Conservation (phyloP, 1,139 yeast genomes). For the Nakaseomyces glabratus region DNA sequence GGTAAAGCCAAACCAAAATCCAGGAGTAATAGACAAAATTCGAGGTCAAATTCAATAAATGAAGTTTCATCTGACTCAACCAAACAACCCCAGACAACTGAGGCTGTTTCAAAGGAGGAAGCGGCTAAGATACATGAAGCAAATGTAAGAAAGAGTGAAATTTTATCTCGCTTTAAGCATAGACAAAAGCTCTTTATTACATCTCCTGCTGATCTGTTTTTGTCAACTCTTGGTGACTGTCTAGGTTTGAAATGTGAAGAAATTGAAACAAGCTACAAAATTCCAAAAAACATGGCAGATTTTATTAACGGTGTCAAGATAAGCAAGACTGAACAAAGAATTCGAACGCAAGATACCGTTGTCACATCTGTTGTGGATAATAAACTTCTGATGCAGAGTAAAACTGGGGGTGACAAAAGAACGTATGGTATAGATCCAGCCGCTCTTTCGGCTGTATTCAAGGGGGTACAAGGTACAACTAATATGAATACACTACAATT, state of each 20-base stretch:
- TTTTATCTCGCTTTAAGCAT: conserved; percentile 29
- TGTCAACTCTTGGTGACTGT: conserved; percentile 29
- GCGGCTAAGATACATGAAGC: conserved; percentile 24
- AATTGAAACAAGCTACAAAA: conserved; percentile 22
- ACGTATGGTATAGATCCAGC: conserved; percentile 4
- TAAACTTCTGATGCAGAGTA: conserved; percentile 26
- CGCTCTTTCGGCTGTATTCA: conserved; percentile 13
- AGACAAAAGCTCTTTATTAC: conserved; percentile 28
- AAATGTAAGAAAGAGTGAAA: conserved; percentile 26
- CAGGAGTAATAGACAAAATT: background rate
- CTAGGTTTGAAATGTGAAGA: conserved; percentile 26
- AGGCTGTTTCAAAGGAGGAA: conserved; percentile 14
- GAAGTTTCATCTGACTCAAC: background rate
- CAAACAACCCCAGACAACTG: conserved; percentile 10
- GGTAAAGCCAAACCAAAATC: too few species aligned
- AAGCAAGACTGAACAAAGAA: conserved; percentile 27
- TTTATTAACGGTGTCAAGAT: conserved; percentile 27
- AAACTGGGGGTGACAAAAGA: conserved; percentile 11
- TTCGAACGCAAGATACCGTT: conserved; percentile 28
- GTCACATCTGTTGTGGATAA: conserved; percentile 19
- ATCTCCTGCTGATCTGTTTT: conserved; percentile 28
- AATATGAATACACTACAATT: conserved; percentile 14
- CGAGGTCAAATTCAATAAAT: conserved; percentile 1
- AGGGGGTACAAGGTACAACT: conserved; percentile 16
- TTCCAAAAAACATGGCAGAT: conserved; percentile 25